phyloP scores from a whole-genome alignment of 768 basidiomycete species.

The Goffeauzyma gilvescens region DNA sequence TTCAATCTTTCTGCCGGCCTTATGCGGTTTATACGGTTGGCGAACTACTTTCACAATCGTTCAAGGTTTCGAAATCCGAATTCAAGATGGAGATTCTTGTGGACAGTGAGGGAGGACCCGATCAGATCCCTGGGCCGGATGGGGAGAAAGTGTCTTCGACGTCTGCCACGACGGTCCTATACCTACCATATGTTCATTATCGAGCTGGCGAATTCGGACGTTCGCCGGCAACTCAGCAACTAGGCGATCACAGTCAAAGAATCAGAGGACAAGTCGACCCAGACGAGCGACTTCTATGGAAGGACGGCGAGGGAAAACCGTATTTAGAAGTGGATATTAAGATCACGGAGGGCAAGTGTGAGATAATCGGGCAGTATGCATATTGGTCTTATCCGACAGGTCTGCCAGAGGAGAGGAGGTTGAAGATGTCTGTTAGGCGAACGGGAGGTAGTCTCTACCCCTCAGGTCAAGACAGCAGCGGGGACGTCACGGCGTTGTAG shows the following conservation, averaged over 20 bases:
- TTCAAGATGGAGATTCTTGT: slow-evolving; percentile 37
- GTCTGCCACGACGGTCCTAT: neutral
- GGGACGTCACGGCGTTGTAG: too few relatives aligned
- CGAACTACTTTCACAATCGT: slow-evolving; percentile 44
- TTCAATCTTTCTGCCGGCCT: slow-evolving; percentile 66
- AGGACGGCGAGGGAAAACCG: neutral
- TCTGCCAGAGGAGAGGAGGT: too few relatives aligned
- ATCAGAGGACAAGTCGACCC: neutral
- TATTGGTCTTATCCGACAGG: neutral
- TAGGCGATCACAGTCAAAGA: neutral
- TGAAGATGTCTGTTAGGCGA: too few relatives aligned
- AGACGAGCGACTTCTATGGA: neutral
- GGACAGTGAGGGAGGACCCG: neutral
- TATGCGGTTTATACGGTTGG: slow-evolving; percentile 64
- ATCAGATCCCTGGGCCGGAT: neutral
- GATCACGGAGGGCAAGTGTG: neutral
- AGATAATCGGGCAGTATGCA: neutral
- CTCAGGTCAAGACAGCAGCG: too few relatives aligned
- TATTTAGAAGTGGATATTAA: neutral
- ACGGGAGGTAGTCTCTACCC: too few relatives aligned
- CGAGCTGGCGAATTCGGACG: neutral
- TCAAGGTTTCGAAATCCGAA: slow-evolving; percentile 51
- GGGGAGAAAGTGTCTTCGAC: neutral
- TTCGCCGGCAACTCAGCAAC: neutral
- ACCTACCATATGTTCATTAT: neutral